These are phyloP conservation scores for Naegleria gruberi DNA, from an alignment of 208 protist species.

Conservation along the genomic window DNA sequence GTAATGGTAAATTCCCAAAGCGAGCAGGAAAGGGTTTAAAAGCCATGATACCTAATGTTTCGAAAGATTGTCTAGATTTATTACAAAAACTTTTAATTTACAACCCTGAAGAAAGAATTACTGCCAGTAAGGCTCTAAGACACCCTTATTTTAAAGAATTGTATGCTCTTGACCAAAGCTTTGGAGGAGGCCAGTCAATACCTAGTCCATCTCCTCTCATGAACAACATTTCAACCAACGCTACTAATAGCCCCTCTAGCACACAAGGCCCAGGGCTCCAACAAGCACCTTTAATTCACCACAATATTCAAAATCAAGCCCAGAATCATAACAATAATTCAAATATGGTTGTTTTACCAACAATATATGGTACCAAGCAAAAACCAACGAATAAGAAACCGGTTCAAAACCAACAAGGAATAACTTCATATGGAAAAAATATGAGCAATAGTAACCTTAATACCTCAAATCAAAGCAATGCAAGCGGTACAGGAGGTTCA, in stretches of 20 bases:
- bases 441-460: background rate
- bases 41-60: conserved; percentile 75
- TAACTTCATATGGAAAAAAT: too few species aligned
- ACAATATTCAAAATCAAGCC: background rate
- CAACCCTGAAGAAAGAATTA: conserved; percentile 54
- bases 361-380: background rate
- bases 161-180: background rate
- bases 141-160: conserved; percentile 52
- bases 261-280: too few species aligned
- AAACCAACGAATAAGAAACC: background rate
- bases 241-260: background rate
- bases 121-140: conserved; percentile 38
- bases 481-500: background rate
- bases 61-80: conserved; percentile 82
- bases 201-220: background rate
- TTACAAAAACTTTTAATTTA: conserved; percentile 56
- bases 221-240: background rate
- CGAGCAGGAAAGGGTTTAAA: conserved; percentile 43
- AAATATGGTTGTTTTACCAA: background rate
- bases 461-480: background rate
- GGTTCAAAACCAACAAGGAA: too few species aligned
- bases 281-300: background rate
- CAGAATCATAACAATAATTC: background rate
- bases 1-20: conserved; percentile 37
- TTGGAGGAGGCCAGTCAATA: background rate